Base-by-base conservation (phyloP, 371 early-diverging fungal species). In the Basidiobolus meristosporus region DNA sequence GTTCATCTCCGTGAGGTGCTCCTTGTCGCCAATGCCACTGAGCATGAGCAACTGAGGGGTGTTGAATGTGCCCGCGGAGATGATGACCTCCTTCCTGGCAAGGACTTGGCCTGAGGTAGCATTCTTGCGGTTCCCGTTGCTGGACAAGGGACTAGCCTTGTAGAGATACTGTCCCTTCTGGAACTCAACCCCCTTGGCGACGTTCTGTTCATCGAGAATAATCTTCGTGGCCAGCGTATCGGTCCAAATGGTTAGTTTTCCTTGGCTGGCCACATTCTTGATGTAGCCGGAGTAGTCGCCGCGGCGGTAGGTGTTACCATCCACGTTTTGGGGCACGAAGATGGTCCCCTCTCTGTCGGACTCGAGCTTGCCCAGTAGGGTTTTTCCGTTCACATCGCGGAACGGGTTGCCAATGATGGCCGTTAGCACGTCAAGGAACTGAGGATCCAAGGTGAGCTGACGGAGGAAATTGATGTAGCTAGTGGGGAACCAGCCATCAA, bases 41-140 rank as follows among this genome's bases (percentile, higher is more conserved):
- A 53, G 40, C 49, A 49, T 45, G 31, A 53, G 42, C 11, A 53
- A 35, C 33, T 45, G 38, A 17, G 54, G 54, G 31, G 34, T 44
- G 17, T 44, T 45, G 32, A 53, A 46, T 26, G 46, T 47, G 37
- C 54, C 54, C 7, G 38, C 44, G 18, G 46, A 44, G 35, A 53
- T 37, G 35, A 53, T 48, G 28, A 53, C 45, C 32, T 53, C 54
- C 23, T 44, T 43, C 31, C 31, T 44, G 31, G 48, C 47, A 28
- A 43, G 37, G 37, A 47, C 42, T 26, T n/a, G 18, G 9, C 35
- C 34, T 12, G 2, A 12, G 9, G 17, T 41, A 10, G 22, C 32
- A 12, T 12, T 15, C 3, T 30, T 9, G 3, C 40, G 4, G 14
- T 3, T 36, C 11, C 6, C 23, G 20, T 18, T 19, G 10, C 18